Evolutionary conservation across 75 land plant genomes (phyloP), one percentile per base, ranked within the genome.

Genomic region (Pinus albicaulis): DNA sequence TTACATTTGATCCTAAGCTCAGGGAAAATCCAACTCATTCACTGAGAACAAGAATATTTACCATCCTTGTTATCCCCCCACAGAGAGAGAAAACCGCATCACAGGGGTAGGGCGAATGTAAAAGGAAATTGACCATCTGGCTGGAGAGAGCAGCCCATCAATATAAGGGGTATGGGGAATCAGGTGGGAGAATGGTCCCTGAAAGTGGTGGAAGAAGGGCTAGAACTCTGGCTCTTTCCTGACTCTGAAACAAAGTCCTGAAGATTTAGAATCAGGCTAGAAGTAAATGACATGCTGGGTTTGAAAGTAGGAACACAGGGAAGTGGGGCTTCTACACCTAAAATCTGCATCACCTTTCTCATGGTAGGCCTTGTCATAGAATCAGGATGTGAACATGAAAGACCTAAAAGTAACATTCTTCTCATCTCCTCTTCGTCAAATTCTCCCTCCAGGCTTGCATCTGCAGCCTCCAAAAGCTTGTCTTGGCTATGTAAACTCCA

Each of bases 351-450:
- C 69, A 87, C 96, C 68, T 82, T 82, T 61, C 95, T 84, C 91
- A 94, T 96, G 19, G 81, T 60, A 57, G 99, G 99, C 80, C 99
- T 84, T n/a, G 64, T 79, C 1, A 59, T 28, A 14, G 82, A 83
- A 78, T 96, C 92, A 11, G 99, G 99, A 75, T 94, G 91, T 7
- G 92, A 88, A 60, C 98, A 94, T 73, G 89, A 81, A 22, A 96
- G 80, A 13, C 95, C 99, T 22, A 96, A 77, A 17, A 86, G 85
- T 48, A 96, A 72, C 78, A 93, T 72, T 74, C 80, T 81, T 71
- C 4, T 80, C 91, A 89, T 90, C 74, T 92, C 89, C 22, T 80
- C 86, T 56, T 76, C 75, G 11, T 87, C 84, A 34, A 85, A 87
- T 24, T 85, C 88, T 5, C 89, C 85, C 3, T 77, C 82, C 75